Base-by-base conservation (phyloP, 805 yeast genomes). In the Lachancea meyersii region DNA sequence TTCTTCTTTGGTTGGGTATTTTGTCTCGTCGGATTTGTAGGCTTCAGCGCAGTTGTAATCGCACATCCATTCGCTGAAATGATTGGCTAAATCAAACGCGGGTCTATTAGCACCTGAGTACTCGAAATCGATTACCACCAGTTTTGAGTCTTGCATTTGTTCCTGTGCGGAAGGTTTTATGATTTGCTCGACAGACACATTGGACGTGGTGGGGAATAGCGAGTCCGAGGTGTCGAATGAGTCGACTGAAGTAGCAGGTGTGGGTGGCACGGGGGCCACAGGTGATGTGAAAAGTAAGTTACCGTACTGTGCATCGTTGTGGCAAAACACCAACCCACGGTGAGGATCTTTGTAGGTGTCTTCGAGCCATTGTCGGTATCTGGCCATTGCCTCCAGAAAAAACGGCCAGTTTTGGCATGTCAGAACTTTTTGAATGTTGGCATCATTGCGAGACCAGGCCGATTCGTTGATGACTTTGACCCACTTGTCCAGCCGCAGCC, bases 271-370 rank as follows among this genome's bases (percentile, higher is more conserved):
- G 6, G 61, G 53, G 31, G 70, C 59, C 3, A 76, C 70, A 18
- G 85, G 80, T 2, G 75, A 77, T n/a, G 69, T 61, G 20, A 91
- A 76, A 43, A 93, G 69, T 48, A 93, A 71, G 58, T 93, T 93
- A 26, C 98, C 98, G 60, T 93, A 91, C 63, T 93, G 98, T 1
- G 97, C 84, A 63, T 91, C 98, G 58, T 93, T 93, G 64, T 93
- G 98, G 54, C 96, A 87, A 58, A 93, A 93, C 11, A 77, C 87
- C 47, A 85, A 69, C 41, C 72, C 69, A 11, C 70, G 67, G 38
- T 69, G 64, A 28, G 79, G 61, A 17, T 60, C 60, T 8, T 64
- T 17, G 41, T 47, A 17, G 62, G 63, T 20, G 5, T 52, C 53
- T 28, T 69, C 70, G 16, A 93, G 64, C 88, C 89, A 86, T 5